These are phyloP conservation scores for Trichoderma sp. DNA, from an alignment of 2,329 filamentous ascomycete genomes.

Conservation along the genomic window DNA sequence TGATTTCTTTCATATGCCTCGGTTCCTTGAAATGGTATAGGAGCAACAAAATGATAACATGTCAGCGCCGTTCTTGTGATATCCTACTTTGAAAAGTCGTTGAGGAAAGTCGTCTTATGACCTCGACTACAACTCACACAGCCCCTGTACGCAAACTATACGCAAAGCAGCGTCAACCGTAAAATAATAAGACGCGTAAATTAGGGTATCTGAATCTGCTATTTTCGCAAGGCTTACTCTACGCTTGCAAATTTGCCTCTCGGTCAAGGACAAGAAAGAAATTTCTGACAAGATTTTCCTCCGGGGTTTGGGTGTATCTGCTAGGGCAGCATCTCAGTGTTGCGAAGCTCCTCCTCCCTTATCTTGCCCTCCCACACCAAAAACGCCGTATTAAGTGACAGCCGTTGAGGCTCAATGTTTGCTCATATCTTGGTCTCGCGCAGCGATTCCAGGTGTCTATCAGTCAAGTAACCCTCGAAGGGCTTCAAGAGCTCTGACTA, in stretches of 20 bases:
- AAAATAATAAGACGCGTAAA: neutral
- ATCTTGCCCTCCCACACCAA: neutral
- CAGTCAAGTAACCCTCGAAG: neutral
- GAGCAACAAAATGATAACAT: too few species aligned
- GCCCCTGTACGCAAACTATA: neutral
- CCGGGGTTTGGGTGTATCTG: too few species aligned
- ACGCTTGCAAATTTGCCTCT: neutral
- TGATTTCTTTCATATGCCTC: too few species aligned
- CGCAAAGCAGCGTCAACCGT: neutral
- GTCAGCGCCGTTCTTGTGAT: too few species aligned
- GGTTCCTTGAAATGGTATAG: too few species aligned
- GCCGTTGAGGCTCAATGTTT: neutral
- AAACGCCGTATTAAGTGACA: constrained; percentile 7
- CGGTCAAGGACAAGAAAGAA: neutral
- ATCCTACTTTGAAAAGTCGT: too few species aligned
- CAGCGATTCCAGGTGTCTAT: neutral
- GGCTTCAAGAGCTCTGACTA: neutral
- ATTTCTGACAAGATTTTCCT: neutral
- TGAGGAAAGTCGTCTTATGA: too few species aligned
- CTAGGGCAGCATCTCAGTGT: neutral
- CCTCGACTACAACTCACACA: neutral
- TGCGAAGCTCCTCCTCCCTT: neutral
- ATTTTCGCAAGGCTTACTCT: neutral
- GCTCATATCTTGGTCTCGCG: neutral
- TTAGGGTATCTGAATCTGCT: constrained; percentile 14